phyloP scores from a whole-genome alignment of 768 basidiomycete species.

The Lactarius akahatsu region DNA sequence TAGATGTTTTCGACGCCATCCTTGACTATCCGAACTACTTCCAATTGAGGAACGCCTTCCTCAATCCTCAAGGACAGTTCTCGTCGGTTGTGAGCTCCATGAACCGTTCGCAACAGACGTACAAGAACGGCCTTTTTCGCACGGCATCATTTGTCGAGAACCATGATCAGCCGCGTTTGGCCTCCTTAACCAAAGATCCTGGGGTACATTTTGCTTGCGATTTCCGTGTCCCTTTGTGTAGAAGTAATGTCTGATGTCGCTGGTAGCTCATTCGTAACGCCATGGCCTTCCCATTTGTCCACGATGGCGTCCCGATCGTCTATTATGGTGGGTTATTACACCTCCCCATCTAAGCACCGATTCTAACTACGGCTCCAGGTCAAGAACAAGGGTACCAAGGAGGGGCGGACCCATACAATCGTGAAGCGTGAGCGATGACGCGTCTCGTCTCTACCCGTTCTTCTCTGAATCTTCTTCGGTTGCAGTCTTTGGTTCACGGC shows the following conservation, averaged over 20 bases:
- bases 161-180: slow-evolving; percentile 53
- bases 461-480: not conserved
- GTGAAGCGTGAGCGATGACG: slow-evolving; percentile 44
- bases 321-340: slow-evolving; percentile 44
- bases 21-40: slow-evolving; percentile 53
- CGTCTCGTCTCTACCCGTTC: not conserved
- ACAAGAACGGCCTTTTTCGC: slow-evolving; percentile 42
- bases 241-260: not conserved
- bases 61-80: slow-evolving; percentile 37
- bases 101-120: slow-evolving; percentile 37
- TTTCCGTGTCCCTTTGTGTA: not conserved
- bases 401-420: slow-evolving; percentile 46
- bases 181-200: slow-evolving; percentile 43
- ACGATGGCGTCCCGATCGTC: slow-evolving; percentile 51
- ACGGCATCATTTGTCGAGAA: slow-evolving; percentile 54
- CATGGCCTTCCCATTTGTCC: slow-evolving; percentile 49
- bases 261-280: slow-evolving; percentile 46
- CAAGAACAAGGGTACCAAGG: slow-evolving; percentile 53
- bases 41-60: slow-evolving; percentile 43
- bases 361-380: slow-evolving; percentile 33
- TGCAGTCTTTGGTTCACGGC: slow-evolving; percentile 59
- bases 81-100: slow-evolving; percentile 35
- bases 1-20: slow-evolving; percentile 46
- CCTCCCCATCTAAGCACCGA: not conserved
- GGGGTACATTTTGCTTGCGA: slow-evolving; percentile 37